A percentile compares a stretch with the other conserved stretches of the same genome.
Conservation (phyloP, 495 filamentous ascomycete species). For the Talaromyces stipitatus region DNA sequence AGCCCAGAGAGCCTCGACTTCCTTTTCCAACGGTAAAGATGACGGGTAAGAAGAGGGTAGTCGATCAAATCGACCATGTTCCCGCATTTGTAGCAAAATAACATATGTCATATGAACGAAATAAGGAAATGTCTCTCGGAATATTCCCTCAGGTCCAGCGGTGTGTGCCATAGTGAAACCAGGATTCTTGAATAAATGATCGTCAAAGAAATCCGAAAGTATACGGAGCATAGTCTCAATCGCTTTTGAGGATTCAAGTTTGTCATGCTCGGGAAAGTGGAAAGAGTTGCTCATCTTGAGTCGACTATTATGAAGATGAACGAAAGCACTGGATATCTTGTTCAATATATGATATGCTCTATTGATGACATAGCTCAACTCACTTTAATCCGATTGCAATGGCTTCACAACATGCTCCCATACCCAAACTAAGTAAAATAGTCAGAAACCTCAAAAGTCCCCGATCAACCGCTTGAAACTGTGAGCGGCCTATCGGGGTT, state of each 20-base stretch:
- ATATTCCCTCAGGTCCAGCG: not conserved
- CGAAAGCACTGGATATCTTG: not conserved
- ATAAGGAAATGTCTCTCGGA: constrained; percentile 2
- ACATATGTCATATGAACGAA: constrained; percentile 3
- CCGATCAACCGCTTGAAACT: not conserved
- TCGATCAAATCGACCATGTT: not conserved
- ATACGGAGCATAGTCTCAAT: constrained; percentile 3
- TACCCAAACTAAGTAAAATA: not conserved
- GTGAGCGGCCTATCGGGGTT: not conserved
- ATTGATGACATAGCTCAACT: not conserved
- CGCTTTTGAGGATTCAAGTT: not conserved
- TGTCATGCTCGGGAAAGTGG: not conserved
- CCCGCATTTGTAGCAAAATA: not conserved
- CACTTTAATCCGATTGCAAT: constrained; percentile 1
- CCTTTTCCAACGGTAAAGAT: not conserved
- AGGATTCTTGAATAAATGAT: not conserved
- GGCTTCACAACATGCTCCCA: constrained; percentile 1
- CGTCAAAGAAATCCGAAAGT: not conserved
- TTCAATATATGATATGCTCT: not conserved
- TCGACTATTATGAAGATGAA: constrained; percentile 2
- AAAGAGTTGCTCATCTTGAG: not conserved
- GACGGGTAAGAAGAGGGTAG: not conserved
- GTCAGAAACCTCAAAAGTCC: not conserved
- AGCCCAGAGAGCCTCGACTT: not conserved
- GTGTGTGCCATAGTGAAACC: not conserved